Percentiles rank a stretch among this genome's conserved stretches.
phyloP scores from a whole-genome alignment of 345 rosid species.

The Cardamine occulta region DNA sequence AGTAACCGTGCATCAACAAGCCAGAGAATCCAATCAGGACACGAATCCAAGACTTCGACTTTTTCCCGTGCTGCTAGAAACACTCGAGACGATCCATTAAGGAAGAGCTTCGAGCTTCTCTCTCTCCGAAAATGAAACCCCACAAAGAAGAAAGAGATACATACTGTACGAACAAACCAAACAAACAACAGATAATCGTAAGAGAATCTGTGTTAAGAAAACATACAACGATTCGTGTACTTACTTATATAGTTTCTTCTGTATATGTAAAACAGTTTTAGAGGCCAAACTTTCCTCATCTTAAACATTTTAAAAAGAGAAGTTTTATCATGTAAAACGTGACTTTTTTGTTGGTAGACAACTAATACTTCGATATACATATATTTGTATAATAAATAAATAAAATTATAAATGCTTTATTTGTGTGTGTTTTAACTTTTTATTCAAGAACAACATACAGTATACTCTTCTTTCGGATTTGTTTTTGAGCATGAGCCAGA shows the following conservation, averaged over 20 bases:
- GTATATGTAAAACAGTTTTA: background rate
- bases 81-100: conserved; percentile 53
- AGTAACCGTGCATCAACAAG: conserved; percentile 57
- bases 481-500: background rate
- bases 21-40: conserved; percentile 57
- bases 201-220: background rate
- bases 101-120: conserved; percentile 74
- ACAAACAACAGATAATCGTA: conserved; percentile 5
- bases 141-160: background rate
- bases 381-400: background rate
- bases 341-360: background rate
- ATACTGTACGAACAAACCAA: conserved; percentile 5
- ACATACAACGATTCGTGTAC: conserved; percentile 9
- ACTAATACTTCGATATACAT: background rate
- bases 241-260: background rate
- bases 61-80: conserved; percentile 59
- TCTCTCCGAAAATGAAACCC: conserved; percentile 57
- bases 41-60: conserved; percentile 55
- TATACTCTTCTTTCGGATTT: background rate
- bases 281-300: background rate
- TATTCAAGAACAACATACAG: background rate
- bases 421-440: background rate
- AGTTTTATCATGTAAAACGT: background rate
- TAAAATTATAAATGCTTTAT: background rate
- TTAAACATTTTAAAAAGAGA: background rate